phyloP scores from a whole-genome alignment of 1,284 basidiomycete species.

The Microbotryum silenes-acaulis region DNA sequence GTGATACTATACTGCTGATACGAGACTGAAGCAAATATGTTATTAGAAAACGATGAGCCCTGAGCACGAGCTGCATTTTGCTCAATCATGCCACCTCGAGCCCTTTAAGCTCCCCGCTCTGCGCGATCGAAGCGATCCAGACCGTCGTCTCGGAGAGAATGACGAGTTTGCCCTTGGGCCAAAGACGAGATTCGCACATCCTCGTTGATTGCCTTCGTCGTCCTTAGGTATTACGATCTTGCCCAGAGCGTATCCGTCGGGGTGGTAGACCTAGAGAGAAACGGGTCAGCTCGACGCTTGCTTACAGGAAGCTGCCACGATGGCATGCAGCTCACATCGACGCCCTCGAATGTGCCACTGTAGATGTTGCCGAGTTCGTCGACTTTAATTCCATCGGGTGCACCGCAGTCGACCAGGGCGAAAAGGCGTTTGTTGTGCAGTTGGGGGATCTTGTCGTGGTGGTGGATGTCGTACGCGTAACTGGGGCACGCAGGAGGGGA shows the following conservation, averaged over 20 bases:
- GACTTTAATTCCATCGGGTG: conserved; percentile 55
- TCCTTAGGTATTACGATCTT: conserved; percentile 14
- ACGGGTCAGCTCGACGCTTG: not conserved
- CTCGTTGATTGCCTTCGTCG: conserved; percentile 53
- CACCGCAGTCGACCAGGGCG: conserved; percentile 58
- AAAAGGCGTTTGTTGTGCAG: conserved; percentile 56
- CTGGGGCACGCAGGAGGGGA: conserved; percentile 40
- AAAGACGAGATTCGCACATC: conserved; percentile 57
- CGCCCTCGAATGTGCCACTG: conserved; percentile 61
- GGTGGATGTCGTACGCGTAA: conserved; percentile 60
- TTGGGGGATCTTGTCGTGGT: conserved; percentile 52
- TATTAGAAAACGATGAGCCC: no score
- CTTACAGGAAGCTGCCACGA: not conserved
- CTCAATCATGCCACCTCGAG: not conserved
- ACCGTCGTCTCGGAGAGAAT: conserved; percentile 61
- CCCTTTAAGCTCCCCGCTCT: conserved; percentile 20
- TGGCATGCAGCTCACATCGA: conserved; percentile 47
- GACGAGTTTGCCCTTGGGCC: conserved; percentile 55
- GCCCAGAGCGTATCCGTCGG: conserved; percentile 3
- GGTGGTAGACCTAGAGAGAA: conserved; percentile 3
- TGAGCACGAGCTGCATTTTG: no score
- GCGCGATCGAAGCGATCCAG: conserved; percentile 54
- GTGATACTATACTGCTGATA: no score
- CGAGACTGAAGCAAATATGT: no score
- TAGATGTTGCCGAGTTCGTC: conserved; percentile 63